A percentile compares a stretch with the other conserved stretches of the same genome.
Evolutionary conservation across 2,329 filamentous ascomycete genomes (phyloP).

Genomic region (Aspergillus quadrilineatus): DNA sequence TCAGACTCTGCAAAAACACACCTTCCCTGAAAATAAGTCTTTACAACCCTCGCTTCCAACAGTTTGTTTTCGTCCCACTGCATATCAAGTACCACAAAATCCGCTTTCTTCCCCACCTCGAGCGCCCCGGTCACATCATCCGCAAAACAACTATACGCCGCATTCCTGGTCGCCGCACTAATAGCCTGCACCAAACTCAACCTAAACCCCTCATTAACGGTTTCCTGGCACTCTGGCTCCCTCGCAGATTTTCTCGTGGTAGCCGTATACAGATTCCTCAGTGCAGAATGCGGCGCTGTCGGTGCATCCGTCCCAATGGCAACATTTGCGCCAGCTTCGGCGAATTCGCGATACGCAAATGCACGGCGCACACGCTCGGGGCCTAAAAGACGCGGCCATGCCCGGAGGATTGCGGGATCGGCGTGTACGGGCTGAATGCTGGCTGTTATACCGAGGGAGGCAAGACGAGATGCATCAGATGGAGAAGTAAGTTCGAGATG

Average conservation of each 20-base stretch:
- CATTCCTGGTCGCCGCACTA: conserved; percentile 45
- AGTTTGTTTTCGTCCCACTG: conserved; percentile 39
- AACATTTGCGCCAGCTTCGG: conserved; percentile 41
- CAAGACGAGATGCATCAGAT: conserved; percentile 47
- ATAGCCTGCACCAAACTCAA: conserved; percentile 44
- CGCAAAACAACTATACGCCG: conserved; percentile 47
- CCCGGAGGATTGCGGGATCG: conserved; percentile 48
- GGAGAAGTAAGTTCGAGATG: conserved; percentile 51
- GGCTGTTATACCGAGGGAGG: conserved; percentile 45
- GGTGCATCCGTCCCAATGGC: conserved; percentile 52
- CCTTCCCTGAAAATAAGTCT: conserved; percentile 47
- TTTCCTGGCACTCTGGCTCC: conserved; percentile 34
- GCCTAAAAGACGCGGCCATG: conserved; percentile 48
- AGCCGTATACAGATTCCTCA: conserved; percentile 51
- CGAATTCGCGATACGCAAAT: conserved; percentile 52
- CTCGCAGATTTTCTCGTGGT: conserved; percentile 48
- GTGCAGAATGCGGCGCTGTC: conserved; percentile 46
- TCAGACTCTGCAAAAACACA: conserved; percentile 24
- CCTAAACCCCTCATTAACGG: conserved; percentile 45
- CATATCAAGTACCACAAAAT: conserved; percentile 47
- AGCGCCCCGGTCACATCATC: conserved; percentile 41
- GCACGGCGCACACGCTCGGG: conserved; percentile 45
- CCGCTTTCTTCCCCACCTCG: conserved; percentile 42
- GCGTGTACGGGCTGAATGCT: conserved; percentile 41
- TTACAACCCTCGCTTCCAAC: conserved; percentile 38